These are phyloP conservation scores for Zizania latifolia DNA, from an alignment of 176 grass and related monocot genomes.

Conservation along the genomic window DNA sequence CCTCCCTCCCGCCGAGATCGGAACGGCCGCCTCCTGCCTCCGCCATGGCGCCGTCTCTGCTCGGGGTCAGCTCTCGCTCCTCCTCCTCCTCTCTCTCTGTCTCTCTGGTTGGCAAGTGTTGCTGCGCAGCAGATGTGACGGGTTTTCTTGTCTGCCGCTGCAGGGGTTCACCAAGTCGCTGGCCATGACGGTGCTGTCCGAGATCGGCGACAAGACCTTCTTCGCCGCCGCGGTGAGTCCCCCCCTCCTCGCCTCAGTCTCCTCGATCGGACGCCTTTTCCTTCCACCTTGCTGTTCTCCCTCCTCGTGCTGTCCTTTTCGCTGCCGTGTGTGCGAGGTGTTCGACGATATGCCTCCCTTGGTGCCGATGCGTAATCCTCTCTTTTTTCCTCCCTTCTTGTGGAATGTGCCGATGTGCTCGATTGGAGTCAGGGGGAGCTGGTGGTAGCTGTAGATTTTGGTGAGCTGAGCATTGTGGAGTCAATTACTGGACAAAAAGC, in stretches of 20 bases:
- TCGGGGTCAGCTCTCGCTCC: slow-evolving; percentile 22
- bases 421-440: neutral
- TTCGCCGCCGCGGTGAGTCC: slow-evolving; percentile 83
- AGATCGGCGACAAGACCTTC: slow-evolving; percentile 99
- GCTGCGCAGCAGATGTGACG: neutral
- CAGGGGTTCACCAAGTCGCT: slow-evolving; percentile 98
- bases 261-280: neutral
- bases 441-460: neutral
- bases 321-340: slow-evolving; percentile 2
- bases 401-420: neutral
- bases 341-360: slow-evolving; percentile 19
- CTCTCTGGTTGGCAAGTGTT: neutral
- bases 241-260: neutral
- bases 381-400: neutral
- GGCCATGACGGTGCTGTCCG: slow-evolving; percentile 86
- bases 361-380: neutral
- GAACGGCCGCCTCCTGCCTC: neutral
- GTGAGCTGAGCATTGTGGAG: neutral
- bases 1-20: slow-evolving; percentile 25
- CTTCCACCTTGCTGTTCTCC: neutral
- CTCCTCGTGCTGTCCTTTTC: neutral
- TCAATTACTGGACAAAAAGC: neutral
- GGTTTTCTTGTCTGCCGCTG: neutral
- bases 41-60: slow-evolving; percentile 47
- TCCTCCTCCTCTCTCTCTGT: neutral